Base-by-base conservation (phyloP, 1,284 basidiomycete genomes). In the Ganoderma meredithae region DNA sequence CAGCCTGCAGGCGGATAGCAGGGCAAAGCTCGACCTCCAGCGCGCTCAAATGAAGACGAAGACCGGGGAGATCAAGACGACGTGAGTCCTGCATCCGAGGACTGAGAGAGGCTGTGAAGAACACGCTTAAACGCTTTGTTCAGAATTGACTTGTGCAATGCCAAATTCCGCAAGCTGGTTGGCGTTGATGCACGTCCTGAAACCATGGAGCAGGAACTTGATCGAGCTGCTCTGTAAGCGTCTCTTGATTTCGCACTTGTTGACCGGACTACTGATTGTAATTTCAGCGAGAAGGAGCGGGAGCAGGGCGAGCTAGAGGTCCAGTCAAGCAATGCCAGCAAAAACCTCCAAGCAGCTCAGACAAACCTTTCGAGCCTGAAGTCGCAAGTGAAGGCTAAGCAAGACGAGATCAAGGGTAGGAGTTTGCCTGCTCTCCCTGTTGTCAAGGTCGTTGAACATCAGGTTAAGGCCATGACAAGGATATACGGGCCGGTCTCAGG, bases 21-120 rank as follows among this genome's bases (percentile, higher is more conserved):
- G 97, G 47, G 96, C 96, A 1, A 92, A 90, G 73, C 80, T 99
- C 58, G 88, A 92, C 49, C 78, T 98, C 70, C 95, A 95, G 77
- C 84, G 90, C 68, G 83, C 82, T 0, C 94, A 96, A 71, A 77
- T 90, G 41, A 86, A 85, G 75, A 85, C 83, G 65, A 95, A 93
- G 81, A 81, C 82, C 25, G 81, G 81, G 19, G 91, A 95, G 55
- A 83, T 95, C 17, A 82, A 87, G 67, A 89, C 86, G 63, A 88
- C 85, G 95, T 96, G 70, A 64, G 90, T 84, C 22, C 25, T 12
- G 2, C 12, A 31, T 15, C 44, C 49, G 59, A 55, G 60, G 47
- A 3, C 6, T 19, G 4, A 31, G 63, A 2, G 61, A 10, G 19
- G 58, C n/a, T 43, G 64, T 10, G 17, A 7, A 44, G 6, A 60